Evolutionary conservation across 2,329 filamentous ascomycete genomes (phyloP), one percentile per base, ranked within the genome.

Genomic region (Fusarium sterilihyphosum): DNA sequence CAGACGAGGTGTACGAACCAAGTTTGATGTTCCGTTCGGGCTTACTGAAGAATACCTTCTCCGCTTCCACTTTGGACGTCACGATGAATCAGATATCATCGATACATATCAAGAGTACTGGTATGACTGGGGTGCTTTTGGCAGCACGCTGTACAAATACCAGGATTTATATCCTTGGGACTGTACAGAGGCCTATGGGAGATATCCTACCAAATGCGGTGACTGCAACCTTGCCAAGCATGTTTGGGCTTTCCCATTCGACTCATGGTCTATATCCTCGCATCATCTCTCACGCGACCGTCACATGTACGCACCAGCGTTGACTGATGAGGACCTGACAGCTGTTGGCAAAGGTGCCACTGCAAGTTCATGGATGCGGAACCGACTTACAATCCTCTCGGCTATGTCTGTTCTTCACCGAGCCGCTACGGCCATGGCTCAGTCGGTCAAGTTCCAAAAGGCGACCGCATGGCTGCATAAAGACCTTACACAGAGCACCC

Each of bases 161-260:
- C 84, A 85, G 60, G 80, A 83, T 58, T 50, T 85, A 22, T 86
- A 86, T 53, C 85, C 84, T 1, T 86, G 84, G 84, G 85, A 86
- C 65, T 87, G 85, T 73, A 86, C 84, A 8, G 84, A 86, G 67
- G 85, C 84, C 2, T 85, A 82, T 60, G 77, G 76, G 11, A 70
- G 80, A 31, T 83, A 83, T 52, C 82, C 82, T 2, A 78, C 78
- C 9, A 78, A 70, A 17, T 86, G 85, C 65, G 81, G 82, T 20
- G 64, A 73, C 6, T 86, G 85, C 72, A 85, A 83, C 65, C 73
- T 86, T 9, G 69, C 85, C 8, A 86, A 86, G 68, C 85, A 87
- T 72, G 78, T 85, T 1, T 84, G 82, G 80, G 84, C 84, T 5
- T 85, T 85, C 46, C 84, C 84, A 1, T 85, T 85, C 61, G 84